Base-by-base conservation (phyloP, 805 yeast species). In the Candida ficus region DNA sequence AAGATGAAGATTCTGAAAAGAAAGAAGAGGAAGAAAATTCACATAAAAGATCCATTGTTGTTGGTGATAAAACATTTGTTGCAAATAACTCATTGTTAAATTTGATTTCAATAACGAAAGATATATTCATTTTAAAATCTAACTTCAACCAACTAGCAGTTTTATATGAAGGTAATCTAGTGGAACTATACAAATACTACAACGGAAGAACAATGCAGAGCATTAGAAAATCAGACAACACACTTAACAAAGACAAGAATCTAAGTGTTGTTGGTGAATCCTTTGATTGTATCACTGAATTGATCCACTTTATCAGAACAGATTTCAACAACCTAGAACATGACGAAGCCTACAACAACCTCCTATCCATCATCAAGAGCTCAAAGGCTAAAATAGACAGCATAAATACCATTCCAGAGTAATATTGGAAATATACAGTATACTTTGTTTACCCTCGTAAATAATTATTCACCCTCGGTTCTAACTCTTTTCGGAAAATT, bases 1-100 rank as follows among this genome's bases (percentile, higher is more conserved):
- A 33, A n/a, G 41, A 44, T 32, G 27, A 42, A 23, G 20, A 20
- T 4, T 21, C 21, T 10, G 14, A 20, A 17, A 11, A 29, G 10
- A 23, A 19, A 13, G 42, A 45, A 29, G 35, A 38, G 11, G 48
- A 42, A 13, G 48, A 44, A 17, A 39, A 41, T 11, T 67, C 67
- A 7, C 66, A 64, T 32, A 59, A 63, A 39, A 61, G 66, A 45
- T 63, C 71, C 1, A 62, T 64, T 27, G 68, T 71, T 33, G 72
- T 81, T 29, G 76, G 71, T 17, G 77, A 73, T 30, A 70, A 73
- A 40, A 73, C 81, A 0, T 77, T 73, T 50, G 79, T 77, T 29
- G 74, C 81, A 1, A 76, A 83, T 30, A 68, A 68, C n/a, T 67
- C 81, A 0, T 61, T 71, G 7, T 54, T 67, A 5, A 53, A 60